Base-by-base conservation (phyloP, 768 basidiomycete species). In the Termitomyces heimii region DNA sequence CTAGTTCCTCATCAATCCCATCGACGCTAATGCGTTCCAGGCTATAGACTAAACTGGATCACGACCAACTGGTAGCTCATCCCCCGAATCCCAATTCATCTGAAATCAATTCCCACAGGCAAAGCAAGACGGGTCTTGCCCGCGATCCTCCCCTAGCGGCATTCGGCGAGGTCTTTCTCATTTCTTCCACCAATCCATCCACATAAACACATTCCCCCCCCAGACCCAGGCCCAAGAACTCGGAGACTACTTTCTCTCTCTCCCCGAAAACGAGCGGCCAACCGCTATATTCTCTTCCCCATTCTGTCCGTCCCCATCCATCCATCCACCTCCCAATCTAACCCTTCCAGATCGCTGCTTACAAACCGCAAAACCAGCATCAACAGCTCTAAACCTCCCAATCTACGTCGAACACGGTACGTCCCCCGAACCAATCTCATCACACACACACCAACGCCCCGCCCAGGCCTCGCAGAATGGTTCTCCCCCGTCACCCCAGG, bases 211-310 rank as follows among this genome's bases (percentile, higher is more conserved):
- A 44, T 22, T 61, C 24, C 49, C 12, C 62, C 24, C 49, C 12
- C 62, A 89, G 83, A 71, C 75, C 16, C 92, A 94, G 73, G 90
- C 92, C 1, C 69, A 81, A 54, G 89, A 93, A 66, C 72, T 92
- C 22, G 86, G 83, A 1, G 72, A 75, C 16, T 82, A 88, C 67
- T 83, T 92, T 62, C 59, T 74, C 22, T 79, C 82, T 8, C 73
- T 92, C 16, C 87, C 89, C 16, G 77, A 80, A 54, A 77, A 84
- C 7, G 78, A 86, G 44, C 77, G 80, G 13, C 92, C 92, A 1
- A 92, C 86, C 2, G 85, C 82, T 5, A 88, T 93, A 56, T 87
- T 91, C 68, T 91, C 89, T 12, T 93, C 91, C 10, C 91, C 91
- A 8, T 92, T 88, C 66, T 94, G 91, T 91, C 73, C 65, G 70